Evolutionary conservation across 805 yeast species (phyloP), one percentile per base, ranked within the genome.

Genomic region (Hanseniaspora lindneri): DNA sequence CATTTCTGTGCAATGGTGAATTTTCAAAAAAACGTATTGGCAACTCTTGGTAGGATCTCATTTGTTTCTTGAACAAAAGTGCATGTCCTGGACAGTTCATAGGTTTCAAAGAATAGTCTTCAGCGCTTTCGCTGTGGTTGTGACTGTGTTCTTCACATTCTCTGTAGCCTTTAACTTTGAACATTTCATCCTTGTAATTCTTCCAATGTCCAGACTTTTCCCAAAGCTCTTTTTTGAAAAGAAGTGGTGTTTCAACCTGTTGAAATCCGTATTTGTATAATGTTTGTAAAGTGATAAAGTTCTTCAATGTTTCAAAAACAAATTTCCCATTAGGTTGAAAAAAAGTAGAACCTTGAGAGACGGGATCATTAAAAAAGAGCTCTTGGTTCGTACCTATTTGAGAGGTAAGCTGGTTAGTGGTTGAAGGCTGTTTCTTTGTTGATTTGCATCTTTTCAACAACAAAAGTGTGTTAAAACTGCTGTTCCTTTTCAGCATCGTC

Each of bases 21-120:
- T 89, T 89, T 63, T 92, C 98, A 20, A 94, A 79, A 54, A 74
- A 74, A 54, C 96, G 66, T 36, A 89, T 67, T 0, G 98, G 98
- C 46, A 92, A 66, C 54, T 92, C 97, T 40, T 83, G 76, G 60
- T 84, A 82, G 0, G 94, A 82, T 53, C 89, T 74, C 43, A 83
- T 86, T 53, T 78, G 78, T 55, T 79, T 72, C 41, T 77, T 74
- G 64, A 77, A 92, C 19, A 92, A 74, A 39, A 92, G 59, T 61
- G 98, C 92, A 61, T 92, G 98, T 0, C 96, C 95, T 0, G 95
- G 95, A 59, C 95, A 86, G 64, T 85, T 85, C 95, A 86, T 82
- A 8, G 98, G 98, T 59, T 92, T 92, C 36, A 89, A 67, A 0
- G 95, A 94, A 61, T 81, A 89, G 14, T 66, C 71, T 41, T 73